Evolutionary conservation across 768 basidiomycete species (phyloP), one percentile per base, ranked within the genome.

Genomic region (Naganishia onofrii): DNA sequence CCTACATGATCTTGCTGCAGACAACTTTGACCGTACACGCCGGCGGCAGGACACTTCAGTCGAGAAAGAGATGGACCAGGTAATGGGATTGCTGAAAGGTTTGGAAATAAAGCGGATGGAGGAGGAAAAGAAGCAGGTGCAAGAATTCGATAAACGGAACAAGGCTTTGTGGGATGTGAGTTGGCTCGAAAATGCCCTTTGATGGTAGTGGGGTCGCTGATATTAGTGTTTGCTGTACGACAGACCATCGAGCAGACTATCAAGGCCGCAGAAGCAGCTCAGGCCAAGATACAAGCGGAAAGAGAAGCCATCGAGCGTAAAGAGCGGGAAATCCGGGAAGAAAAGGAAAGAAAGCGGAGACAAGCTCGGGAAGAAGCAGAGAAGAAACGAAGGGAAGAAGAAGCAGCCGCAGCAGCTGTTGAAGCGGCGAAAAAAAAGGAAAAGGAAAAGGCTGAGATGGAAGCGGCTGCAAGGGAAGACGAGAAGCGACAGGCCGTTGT

Each of bases 101-200:
- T 60, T 80, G 67, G 73, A 72, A 3, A 72, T 80, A 26, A 53
- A 44, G 26, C 60, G 71, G 34, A 79, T 84, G 56, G 89, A 90
- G 46, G 86, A 89, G 72, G 91, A 92, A 70, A 85, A 84, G 72
- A 90, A 86, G 80, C 79, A 84, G 76, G 89, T 90, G 60, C 90
- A 91, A 68, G 82, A 84, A 21, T 91, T 93, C 69, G 86, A 86
- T 10, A 77, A 78, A 66, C 85, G 90, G 69, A 92, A 93, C 81
- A 87, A 89, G 75, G 92, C 92, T 76, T 72, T 80, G 13, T 80
- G 78, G 78, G 72, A 72, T 67, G 77, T 78, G 69, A 73, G 77
- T 72, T 23, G 29, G 15, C 9, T 29, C 51, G 54, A 36, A 32
- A 10, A 26, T 12, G 26, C 42, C 17, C 12, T 0, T 7, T 46